Base-by-base conservation (phyloP, 2,329 filamentous ascomycete genomes). In the Lasiodiplodia sp. region DNA sequence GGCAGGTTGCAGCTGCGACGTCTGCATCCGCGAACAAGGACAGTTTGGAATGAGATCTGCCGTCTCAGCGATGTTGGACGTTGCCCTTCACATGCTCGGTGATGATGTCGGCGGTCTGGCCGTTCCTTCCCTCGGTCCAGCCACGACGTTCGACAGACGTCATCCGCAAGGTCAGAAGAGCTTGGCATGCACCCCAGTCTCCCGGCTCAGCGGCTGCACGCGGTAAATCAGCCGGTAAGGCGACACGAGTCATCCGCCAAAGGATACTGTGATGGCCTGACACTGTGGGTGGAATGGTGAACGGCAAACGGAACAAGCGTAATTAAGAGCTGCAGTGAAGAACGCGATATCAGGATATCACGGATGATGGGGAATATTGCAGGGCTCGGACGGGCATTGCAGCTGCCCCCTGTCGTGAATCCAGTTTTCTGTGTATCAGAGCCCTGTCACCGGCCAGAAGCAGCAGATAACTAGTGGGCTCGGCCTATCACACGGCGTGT, bases 151-250 rank as follows among this genome's bases (percentile, higher is more conserved):
- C 7, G 58, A 25, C 47, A 65, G n/a, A 65, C 62, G 62, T 65
- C 62, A 65, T 65, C 40, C 28, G 44, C 12, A 21, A 62, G 57
- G 37, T 62, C 40, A 47, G 8, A 31, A 28, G 47, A 65, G 62
- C 63, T 66, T 66, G 63, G 63, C 63, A 66, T 66, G 63, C 63
- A 66, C 51, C 63, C 63, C 63, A 66, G 21, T 28, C 31, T 34
- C 31, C 51, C 31, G 40, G 21, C 58, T 18, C 38, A 47, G 40
- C 58, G 18, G 40, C 57, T n/a, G 23, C 38, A n/a, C 57, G 34
- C 58, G 40, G 49, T 51, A 12, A 31, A 52, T 52, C 55, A 47
- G 18, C 38, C 28, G 60, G 34, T 64, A 52, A 52, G 47, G 60
- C 47, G 28, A 64, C 52, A 64, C 60, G 60, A 64, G 47, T 14